Evolutionary conservation across 208 protist genomes (phyloP).

Genomic region (Leishmania tarentolae): DNA sequence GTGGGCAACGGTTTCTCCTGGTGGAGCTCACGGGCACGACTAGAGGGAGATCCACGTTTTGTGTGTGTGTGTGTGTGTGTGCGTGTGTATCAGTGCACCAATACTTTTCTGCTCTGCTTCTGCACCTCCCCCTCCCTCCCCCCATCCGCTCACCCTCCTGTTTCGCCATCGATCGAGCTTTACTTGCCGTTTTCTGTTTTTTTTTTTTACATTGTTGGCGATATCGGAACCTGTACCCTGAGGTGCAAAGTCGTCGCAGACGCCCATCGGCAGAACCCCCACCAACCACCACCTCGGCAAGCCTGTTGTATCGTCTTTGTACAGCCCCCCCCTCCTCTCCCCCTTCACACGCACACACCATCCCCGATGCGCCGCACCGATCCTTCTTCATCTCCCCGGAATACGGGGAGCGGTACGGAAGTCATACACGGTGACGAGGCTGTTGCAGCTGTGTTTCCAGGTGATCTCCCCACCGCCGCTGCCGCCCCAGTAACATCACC

Average conservation of each 20-base stretch:
- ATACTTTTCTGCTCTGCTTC: neutral
- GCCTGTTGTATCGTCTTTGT: neutral
- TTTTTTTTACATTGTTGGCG: too few relatives aligned
- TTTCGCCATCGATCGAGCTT: neutral
- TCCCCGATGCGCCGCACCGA: constrained; percentile 1
- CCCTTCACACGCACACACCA: neutral
- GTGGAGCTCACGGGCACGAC: neutral
- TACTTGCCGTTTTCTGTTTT: neutral
- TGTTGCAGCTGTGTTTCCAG: neutral
- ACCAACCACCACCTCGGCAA: too few relatives aligned
- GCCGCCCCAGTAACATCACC: neutral
- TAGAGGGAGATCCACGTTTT: neutral
- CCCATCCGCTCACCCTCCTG: too few relatives aligned
- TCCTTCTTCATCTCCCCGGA: neutral
- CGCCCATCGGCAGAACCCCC: neutral
- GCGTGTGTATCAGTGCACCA: neutral
- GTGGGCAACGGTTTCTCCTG: neutral
- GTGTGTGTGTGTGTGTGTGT: neutral
- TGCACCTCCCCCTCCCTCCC: too few relatives aligned
- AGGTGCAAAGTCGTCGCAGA: neutral
- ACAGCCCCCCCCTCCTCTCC: neutral
- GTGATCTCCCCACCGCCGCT: neutral
- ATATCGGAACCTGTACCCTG: too few relatives aligned
- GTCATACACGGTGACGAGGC: neutral
- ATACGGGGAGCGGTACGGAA: neutral